Percentiles rank a stretch among this genome's conserved stretches.
Conservation (phyloP, 2,329 filamentous ascomycete species). For the Capronia americana region DNA sequence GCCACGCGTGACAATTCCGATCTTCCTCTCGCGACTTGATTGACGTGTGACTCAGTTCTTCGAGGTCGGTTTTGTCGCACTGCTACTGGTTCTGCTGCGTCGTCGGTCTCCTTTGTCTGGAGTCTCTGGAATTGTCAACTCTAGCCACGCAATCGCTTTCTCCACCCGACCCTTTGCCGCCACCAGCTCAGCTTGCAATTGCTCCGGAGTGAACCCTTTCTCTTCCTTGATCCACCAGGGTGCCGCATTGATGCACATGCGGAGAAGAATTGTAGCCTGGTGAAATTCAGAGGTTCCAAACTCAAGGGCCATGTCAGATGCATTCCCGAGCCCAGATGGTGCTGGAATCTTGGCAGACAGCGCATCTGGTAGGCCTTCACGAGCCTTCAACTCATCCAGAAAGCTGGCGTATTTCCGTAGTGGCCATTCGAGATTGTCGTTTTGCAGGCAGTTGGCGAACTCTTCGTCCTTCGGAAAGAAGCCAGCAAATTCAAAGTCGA, state of each 20-base stretch:
- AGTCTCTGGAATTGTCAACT: constrained; percentile 20
- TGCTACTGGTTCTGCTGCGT: constrained; percentile 15
- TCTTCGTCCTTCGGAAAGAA: constrained; percentile 44
- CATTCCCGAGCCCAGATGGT: constrained; percentile 11
- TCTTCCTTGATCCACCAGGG: constrained; percentile 35
- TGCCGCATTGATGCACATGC: constrained; percentile 32
- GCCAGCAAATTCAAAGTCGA: constrained; percentile 45
- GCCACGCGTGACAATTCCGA: background rate
- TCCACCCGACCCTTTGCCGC: constrained; percentile 24
- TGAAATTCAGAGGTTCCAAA: constrained; percentile 30
- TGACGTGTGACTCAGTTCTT: background rate
- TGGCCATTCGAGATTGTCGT: constrained; percentile 34
- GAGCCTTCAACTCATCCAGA: constrained; percentile 23
- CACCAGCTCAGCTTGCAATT: constrained; percentile 22
- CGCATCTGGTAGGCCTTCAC: constrained; percentile 25
- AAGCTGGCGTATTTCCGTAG: constrained; percentile 25
- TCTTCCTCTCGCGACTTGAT: background rate
- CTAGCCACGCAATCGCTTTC: constrained; percentile 20
- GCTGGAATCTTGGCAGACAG: constrained; percentile 12
- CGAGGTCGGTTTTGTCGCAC: background rate
- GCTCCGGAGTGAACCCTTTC: constrained; percentile 15
- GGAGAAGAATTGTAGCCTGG: constrained; percentile 29
- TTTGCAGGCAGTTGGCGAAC: constrained; percentile 36
- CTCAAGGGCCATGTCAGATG: constrained; percentile 18
- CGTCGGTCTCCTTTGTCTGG: constrained; percentile 4